These are phyloP conservation scores for Excoecaria agallocha DNA, from an alignment of 345 rosid species.

Conservation along the genomic window DNA sequence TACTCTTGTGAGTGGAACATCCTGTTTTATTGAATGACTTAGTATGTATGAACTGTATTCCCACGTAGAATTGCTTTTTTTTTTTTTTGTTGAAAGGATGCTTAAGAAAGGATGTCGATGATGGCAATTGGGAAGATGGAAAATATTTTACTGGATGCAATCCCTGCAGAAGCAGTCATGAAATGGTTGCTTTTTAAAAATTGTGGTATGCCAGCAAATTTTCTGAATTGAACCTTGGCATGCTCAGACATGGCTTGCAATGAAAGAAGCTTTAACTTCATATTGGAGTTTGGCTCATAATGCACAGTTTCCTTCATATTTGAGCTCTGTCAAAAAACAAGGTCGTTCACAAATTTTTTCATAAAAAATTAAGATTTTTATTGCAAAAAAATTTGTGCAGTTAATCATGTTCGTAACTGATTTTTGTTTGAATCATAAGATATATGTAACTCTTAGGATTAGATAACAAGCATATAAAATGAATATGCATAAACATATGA, in stretches of 20 bases:
- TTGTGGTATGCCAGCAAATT: background rate
- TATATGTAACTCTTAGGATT: no score
- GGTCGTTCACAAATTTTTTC: no score
- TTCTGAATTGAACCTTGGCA: background rate
- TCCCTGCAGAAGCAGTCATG: background rate
- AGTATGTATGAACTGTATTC: no score
- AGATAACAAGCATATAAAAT: no score
- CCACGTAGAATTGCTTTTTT: background rate
- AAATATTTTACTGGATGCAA: background rate
- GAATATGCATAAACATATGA: no score
- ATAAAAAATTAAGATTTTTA: no score
- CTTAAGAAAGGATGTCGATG: background rate
- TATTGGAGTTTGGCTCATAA: background rate
- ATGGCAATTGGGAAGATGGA: background rate
- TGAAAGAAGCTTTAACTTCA: background rate
- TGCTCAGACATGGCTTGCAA: background rate
- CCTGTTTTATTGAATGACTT: no score
- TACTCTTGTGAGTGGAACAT: no score
- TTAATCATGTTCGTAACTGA: no score
- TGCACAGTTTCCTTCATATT: background rate
- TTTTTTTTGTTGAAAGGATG: background rate
- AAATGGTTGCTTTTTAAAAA: background rate
- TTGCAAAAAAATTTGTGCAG: no score
- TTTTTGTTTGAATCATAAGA: no score
- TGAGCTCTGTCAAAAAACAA: no score